Evolutionary conservation across 805 yeast species (phyloP).

Genomic region (Ascoidea rubescens): DNA sequence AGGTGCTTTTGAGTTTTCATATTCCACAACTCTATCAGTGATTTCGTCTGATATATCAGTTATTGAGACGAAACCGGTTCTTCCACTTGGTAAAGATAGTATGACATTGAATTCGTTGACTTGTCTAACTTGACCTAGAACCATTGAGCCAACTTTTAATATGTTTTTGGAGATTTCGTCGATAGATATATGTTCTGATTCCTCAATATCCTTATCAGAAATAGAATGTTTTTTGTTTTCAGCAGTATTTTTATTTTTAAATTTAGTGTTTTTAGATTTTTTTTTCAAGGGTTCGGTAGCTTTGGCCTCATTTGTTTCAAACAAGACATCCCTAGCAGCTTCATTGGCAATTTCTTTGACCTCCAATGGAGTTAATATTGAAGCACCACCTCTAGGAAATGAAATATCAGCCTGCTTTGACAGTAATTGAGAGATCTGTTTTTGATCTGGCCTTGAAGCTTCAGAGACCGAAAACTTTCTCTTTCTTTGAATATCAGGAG

Average conservation of each 20-base stretch:
- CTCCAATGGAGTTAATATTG: conserved; percentile 78
- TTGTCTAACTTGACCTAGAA: conserved; percentile 62
- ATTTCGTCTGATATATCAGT: conserved; percentile 57
- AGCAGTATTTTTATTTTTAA: conserved; percentile 13
- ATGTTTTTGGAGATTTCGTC: conserved; percentile 51
- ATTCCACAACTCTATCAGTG: conserved; percentile 39
- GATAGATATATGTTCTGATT: conserved; percentile 27
- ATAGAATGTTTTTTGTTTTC: conserved; percentile 14
- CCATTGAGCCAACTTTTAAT: conserved; percentile 54
- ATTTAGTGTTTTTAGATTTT: conserved; percentile 21
- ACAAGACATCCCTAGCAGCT: conserved; percentile 78
- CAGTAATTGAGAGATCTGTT: conserved; percentile 20
- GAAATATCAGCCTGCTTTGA: conserved; percentile 24
- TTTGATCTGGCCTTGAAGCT: background rate
- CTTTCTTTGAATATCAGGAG: background rate
- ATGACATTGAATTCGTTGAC: conserved; percentile 52
- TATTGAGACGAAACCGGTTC: conserved; percentile 67
- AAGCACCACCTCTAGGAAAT: conserved; percentile 94
- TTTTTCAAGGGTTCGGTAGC: conserved; percentile 20
- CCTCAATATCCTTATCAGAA: conserved; percentile 18
- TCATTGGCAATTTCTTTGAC: conserved; percentile 86
- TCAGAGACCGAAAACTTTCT: background rate
- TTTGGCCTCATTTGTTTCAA: conserved; percentile 22
- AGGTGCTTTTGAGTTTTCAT: conserved; percentile 26
- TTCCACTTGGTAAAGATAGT: conserved; percentile 65